Base-by-base conservation (phyloP, 2,329 filamentous ascomycete genomes). In the Apiospora kogelbergensis region DNA sequence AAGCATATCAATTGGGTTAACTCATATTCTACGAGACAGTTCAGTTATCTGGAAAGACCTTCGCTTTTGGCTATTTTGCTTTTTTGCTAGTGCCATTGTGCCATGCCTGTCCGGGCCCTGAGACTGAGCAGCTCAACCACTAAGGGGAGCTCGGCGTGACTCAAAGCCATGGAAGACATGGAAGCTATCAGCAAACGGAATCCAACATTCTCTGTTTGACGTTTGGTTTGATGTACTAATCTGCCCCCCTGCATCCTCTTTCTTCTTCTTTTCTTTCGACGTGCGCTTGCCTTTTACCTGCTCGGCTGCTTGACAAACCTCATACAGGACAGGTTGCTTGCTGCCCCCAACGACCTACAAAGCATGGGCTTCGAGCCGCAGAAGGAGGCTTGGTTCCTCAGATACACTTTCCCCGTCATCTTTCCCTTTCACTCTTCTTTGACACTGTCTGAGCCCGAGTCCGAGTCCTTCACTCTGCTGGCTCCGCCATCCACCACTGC, bases 361-460 rank as follows among this genome's bases (percentile, higher is more conserved):
- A 60, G 3, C 17, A 37, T 60, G 53, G 53, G 17, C 22, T 37
- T 30, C 17, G 53, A 60, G 53, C 20, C 30, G 53, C 53, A 60
- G 53, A 33, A 33, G 26, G 63, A 26, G 26, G 37, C 63, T 33
- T 65, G 63, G 63, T 65, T 42, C 26, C 63, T 65, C 63, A 44
- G 44, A 22, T 65, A 42, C 40, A 44, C 40, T 20, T 65, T 26
- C 20, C 63, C 63, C 22, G 37, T 65, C 42, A 42, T 17, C 6
- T 65, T 65, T 15, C 40, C 40, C 63, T 20, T 22, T 17, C 63
- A 65, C 9, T 13, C 40, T 65, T 37, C 63, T 45, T 17, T 65
- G 22, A 42, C 22, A 15, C 63, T 65, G 15, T 42, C 63, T 1
- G 42, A 26, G 1, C 2, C 63, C 6, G 37, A 37, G 26, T 37